Conservation (phyloP, 2,329 filamentous ascomycete species). For the Allantophomopsis lycopodina region DNA sequence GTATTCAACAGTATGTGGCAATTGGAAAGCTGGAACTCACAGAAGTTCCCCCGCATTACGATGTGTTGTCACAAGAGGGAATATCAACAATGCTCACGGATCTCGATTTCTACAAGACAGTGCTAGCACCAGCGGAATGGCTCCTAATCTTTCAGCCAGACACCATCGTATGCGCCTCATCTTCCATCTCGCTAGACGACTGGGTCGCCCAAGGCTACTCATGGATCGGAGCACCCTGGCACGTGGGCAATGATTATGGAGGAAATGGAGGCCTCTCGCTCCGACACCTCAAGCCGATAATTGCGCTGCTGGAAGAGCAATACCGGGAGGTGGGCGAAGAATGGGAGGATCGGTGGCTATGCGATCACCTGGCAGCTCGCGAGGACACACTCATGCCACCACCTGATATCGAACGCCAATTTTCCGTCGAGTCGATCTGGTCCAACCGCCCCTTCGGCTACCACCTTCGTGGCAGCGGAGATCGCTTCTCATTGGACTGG, state of each 20-base stretch:
- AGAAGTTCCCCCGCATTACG: constrained; percentile 2
- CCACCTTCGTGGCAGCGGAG: constrained; percentile 33
- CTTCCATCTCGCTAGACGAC: constrained; percentile 9
- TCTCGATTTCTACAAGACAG: constrained; percentile 10
- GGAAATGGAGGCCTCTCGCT: constrained; percentile 38
- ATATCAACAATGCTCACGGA: constrained; percentile 11
- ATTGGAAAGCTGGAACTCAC: constrained; percentile 9
- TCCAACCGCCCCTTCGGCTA: constrained; percentile 35
- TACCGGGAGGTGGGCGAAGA: constrained; percentile 24
- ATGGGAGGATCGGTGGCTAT: constrained; percentile 21
- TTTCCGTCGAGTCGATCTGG: constrained; percentile 24
- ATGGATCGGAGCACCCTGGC: constrained; percentile 38
- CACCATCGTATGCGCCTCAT: constrained; percentile 12
- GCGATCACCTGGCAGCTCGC: constrained; percentile 1
- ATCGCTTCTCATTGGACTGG: constrained; percentile 19
- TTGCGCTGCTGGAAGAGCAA: constrained; percentile 30
- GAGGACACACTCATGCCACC: not conserved
- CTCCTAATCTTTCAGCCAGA: constrained; percentile 15
- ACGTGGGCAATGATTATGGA: constrained; percentile 18
- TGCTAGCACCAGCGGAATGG: constrained; percentile 9
- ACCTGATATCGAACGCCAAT: not conserved
- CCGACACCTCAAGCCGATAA: constrained; percentile 32
- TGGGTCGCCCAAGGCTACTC: constrained; percentile 8
- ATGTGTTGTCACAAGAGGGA: constrained; percentile 6
- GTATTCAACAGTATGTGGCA: constrained; percentile 8